A percentile compares a stretch with the other conserved stretches of the same genome.
These are phyloP conservation scores for Hypholoma sublateritium DNA, from an alignment of 768 basidiomycete genomes.

Conservation along the genomic window DNA sequence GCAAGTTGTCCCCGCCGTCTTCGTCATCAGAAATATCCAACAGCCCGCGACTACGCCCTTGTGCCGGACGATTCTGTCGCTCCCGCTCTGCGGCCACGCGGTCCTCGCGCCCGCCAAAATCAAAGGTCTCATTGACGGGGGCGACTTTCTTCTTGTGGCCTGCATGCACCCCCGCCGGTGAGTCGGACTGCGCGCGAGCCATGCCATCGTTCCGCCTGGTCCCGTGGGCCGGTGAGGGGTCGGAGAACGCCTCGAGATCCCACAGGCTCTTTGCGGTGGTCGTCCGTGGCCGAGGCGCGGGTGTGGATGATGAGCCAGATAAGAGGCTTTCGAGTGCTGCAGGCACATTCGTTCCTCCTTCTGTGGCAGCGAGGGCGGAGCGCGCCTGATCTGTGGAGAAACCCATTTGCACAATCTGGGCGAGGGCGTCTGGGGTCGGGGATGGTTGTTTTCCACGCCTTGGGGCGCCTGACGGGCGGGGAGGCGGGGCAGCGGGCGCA, in stretches of 20 bases:
- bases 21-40: slow-evolving; percentile 21
- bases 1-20: not conserved
- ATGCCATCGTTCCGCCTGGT: no score
- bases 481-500: slow-evolving; percentile 6
- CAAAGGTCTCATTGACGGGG: slow-evolving; percentile 53
- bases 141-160: slow-evolving; percentile 8
- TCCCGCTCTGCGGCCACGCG: slow-evolving; percentile 4
- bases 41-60: slow-evolving; percentile 8
- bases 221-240: no score
- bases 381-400: not conserved
- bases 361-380: not conserved
- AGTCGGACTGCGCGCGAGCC: not conserved
- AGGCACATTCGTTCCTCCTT: not conserved
- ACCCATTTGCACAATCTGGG: not conserved
- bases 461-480: slow-evolving; percentile 2
- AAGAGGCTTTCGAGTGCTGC: not conserved
- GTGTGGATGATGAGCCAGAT: slow-evolving; percentile 3
- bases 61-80: not conserved
- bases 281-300: not conserved
- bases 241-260: no score
- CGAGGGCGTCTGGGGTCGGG: not conserved
- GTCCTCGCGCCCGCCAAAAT: slow-evolving; percentile 59
- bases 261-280: no score
- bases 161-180: no score
- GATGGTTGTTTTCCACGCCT: slow-evolving; percentile 15